Base-by-base conservation (phyloP, 2,329 filamentous ascomycete species). In the Lasiodiplodia citricola region DNA sequence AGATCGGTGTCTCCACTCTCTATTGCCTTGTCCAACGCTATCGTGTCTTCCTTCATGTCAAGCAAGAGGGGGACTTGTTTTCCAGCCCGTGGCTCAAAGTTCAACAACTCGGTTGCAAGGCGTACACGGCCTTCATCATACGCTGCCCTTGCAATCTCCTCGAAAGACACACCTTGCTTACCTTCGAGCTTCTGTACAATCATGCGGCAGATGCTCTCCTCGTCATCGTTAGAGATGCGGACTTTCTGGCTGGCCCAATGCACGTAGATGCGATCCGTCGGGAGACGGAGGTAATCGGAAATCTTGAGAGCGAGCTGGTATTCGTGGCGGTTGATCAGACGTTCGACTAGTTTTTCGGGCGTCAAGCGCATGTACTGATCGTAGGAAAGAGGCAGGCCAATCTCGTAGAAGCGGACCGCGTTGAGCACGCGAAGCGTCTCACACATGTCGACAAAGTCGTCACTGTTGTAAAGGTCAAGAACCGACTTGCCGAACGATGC, bases 361-460 rank as follows among this genome's bases (percentile, higher is more conserved):
- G 94, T 96, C 66, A 99, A 87, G 6, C 94, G 91, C 72, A 96
- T 88, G 78, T 96, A 98, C 79, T 99, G 95, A 71, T 97, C 94
- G 76, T 96, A 97, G 4, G 94, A 97, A 4, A 99, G 80, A 0
- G 95, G 94, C 25, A 99, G 83, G 2, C 96, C 96, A 66, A 98
- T 87, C 74, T 96, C 92, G 77, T 96, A 98, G 79, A 92, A 96
- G 64, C 96, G 90, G 14, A 95, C 92, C 7, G 95, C 95, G 74
- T 97, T 98, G 58, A 99, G 85, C 0, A 99, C 94, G 18, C 96
- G 91, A 18, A 99, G 83, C 0, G 91, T 96, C 79, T 99, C 95
- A 73, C 94, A 97, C 91, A 97, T 98, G 71, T 98, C 95, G 66
- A 99, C 96, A 80, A 98, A 99, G 72, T 99, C 95, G 76, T 99